These are phyloP conservation scores for Cercospora berteroae DNA, from an alignment of 2,329 filamentous ascomycete species.

Conservation along the genomic window DNA sequence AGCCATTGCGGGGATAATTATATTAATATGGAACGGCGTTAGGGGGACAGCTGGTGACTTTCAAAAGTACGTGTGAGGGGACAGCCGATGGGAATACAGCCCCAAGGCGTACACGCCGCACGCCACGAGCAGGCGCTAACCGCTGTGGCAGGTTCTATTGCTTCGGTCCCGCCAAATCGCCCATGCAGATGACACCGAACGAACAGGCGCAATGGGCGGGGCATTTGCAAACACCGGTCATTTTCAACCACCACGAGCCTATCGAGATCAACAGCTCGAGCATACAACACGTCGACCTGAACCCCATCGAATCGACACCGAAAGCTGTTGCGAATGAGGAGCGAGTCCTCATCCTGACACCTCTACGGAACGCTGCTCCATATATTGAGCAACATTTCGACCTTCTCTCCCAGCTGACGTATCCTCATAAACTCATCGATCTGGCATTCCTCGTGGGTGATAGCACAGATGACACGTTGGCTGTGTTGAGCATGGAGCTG, in stretches of 20 bases:
- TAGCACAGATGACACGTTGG: slow-evolving; percentile 84
- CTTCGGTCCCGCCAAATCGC: slow-evolving; percentile 92
- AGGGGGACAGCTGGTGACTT: slow-evolving; percentile 78
- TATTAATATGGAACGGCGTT: slow-evolving; percentile 87
- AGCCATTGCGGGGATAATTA: slow-evolving; percentile 65
- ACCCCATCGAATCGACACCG: slow-evolving; percentile 75
- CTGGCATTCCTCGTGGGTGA: slow-evolving; percentile 93
- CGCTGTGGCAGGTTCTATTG: slow-evolving; percentile 80
- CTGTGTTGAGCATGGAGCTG: slow-evolving; percentile 79
- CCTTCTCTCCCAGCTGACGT: slow-evolving; percentile 81
- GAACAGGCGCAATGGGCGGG: slow-evolving; percentile 87
- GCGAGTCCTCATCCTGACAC: slow-evolving; percentile 86
- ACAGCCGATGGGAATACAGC: background rate
- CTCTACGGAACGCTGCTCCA: slow-evolving; percentile 80
- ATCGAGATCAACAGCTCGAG: slow-evolving; percentile 77
- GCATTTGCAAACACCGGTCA: slow-evolving; percentile 85
- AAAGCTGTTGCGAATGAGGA: slow-evolving; percentile 79
- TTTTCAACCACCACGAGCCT: slow-evolving; percentile 93
- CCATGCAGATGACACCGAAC: slow-evolving; percentile 90
- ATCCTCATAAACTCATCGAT: slow-evolving; percentile 93
- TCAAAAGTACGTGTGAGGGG: slow-evolving; percentile 67
- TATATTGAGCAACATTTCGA: slow-evolving; percentile 91
- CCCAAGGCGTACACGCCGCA: background rate
- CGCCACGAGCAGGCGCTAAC: slow-evolving; percentile 27
- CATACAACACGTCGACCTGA: slow-evolving; percentile 80